A percentile compares a stretch with the other conserved stretches of the same genome.
These are phyloP conservation scores for Zelonia costaricensis DNA, from an alignment of 208 protist genomes.

Conservation along the genomic window DNA sequence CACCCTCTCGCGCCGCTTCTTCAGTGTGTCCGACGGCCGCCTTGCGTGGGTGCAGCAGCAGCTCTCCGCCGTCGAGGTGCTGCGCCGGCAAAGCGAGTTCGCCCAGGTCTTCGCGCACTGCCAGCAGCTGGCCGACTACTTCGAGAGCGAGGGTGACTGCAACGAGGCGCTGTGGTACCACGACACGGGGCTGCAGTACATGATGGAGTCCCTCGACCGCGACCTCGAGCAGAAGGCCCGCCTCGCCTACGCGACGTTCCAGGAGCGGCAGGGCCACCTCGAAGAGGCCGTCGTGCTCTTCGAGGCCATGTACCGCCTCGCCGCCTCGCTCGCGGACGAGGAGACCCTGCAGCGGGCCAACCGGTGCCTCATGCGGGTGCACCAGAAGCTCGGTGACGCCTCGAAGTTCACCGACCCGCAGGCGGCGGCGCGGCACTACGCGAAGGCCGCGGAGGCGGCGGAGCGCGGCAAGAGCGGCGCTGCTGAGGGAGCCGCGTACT, in stretches of 20 bases:
- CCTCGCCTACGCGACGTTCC: constrained; percentile 49
- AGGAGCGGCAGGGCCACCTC: constrained; percentile 62
- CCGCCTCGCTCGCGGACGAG: constrained; percentile 54
- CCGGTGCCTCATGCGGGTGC: constrained; percentile 67
- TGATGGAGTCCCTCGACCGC: constrained; percentile 73
- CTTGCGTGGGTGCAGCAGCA: constrained; percentile 84
- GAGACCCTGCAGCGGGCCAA: constrained; percentile 43
- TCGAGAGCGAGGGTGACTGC: constrained; percentile 76
- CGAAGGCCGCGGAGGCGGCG: constrained; percentile 51
- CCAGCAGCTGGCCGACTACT: constrained; percentile 76
- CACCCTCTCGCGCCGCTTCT: constrained; percentile 71
- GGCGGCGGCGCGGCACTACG: constrained; percentile 50
- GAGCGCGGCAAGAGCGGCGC: constrained; percentile 31
- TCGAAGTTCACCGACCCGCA: constrained; percentile 20
- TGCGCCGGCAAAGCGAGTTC: constrained; percentile 87
- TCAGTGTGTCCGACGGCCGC: constrained; percentile 64
- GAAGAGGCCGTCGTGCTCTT: constrained; percentile 61
- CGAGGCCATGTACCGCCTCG: constrained; percentile 65
- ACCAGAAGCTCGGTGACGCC: constrained; percentile 59
- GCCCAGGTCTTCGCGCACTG: constrained; percentile 59
- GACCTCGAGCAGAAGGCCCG: constrained; percentile 68
- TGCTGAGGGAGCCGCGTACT: constrained; percentile 64
- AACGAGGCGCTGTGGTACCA: constrained; percentile 79
- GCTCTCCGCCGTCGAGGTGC: constrained; percentile 71
- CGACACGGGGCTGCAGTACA: constrained; percentile 65